Percentiles rank a stretch among this genome's conserved stretches.
Evolutionary conservation across 2,329 filamentous ascomycete genomes (phyloP).

Genomic region (Aspergillus sp.): DNA sequence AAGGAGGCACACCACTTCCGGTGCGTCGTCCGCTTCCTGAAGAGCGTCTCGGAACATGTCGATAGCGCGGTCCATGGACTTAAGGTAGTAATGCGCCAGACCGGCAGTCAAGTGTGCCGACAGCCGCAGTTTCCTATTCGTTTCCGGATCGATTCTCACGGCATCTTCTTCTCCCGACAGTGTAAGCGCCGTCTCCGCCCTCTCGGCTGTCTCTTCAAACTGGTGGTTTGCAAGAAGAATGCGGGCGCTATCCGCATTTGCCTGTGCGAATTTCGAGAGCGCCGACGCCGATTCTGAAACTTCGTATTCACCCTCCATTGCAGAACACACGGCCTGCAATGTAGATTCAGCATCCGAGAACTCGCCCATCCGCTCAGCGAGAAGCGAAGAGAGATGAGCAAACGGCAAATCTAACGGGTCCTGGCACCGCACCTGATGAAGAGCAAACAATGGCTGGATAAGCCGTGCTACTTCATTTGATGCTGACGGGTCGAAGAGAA

Average conservation of each 20-base stretch:
- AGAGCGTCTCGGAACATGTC: slow-evolving; percentile 72
- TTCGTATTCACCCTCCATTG: slow-evolving; percentile 75
- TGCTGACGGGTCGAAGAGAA: slow-evolving; percentile 49
- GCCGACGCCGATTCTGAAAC: slow-evolving; percentile 65
- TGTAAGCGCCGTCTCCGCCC: slow-evolving; percentile 69
- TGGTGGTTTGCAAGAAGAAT: slow-evolving; percentile 61
- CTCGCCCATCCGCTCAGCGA: slow-evolving; percentile 71
- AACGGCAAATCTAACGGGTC: slow-evolving; percentile 61
- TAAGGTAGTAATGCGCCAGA: slow-evolving; percentile 65
- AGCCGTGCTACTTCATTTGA: slow-evolving; percentile 51
- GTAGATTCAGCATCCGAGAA: slow-evolving; percentile 52
- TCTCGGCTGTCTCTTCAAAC: slow-evolving; percentile 63
- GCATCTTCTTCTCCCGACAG: slow-evolving; percentile 64
- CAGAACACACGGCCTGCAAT: slow-evolving; percentile 57
- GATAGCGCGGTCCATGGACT: slow-evolving; percentile 59
- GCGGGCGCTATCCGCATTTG: slow-evolving; percentile 80
- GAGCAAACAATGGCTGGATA: slow-evolving; percentile 78
- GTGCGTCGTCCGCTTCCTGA: slow-evolving; percentile 63
- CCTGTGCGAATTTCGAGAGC: slow-evolving; percentile 68
- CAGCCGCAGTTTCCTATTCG: slow-evolving; percentile 61
- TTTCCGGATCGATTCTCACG: slow-evolving; percentile 52
- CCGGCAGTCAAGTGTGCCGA: slow-evolving; percentile 81
- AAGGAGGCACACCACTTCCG: slow-evolving; percentile 77
- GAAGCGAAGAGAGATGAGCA: slow-evolving; percentile 68
- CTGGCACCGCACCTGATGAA: slow-evolving; percentile 69